Evolutionary conservation across 208 protist species (phyloP).

Genomic region (Leptomonas seymouri): DNA sequence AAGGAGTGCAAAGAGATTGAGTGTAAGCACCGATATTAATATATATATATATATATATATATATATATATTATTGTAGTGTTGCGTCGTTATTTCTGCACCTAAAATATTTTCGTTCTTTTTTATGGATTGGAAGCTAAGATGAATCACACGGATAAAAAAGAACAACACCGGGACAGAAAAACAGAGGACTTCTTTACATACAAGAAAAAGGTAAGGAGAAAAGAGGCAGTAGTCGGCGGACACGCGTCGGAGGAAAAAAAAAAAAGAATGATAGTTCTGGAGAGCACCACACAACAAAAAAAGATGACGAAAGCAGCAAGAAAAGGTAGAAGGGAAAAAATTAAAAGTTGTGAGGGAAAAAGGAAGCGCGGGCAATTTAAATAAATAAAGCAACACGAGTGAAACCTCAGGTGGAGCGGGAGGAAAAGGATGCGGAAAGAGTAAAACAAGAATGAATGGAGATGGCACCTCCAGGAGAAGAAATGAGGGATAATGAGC

Average conservation of each 20-base stretch:
- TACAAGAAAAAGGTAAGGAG: too few species aligned
- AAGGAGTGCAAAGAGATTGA: too few species aligned
- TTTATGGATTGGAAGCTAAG: not conserved
- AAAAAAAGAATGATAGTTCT: too few species aligned
- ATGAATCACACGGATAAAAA: conserved; percentile 7
- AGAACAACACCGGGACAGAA: too few species aligned
- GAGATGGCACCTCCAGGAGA: conserved; percentile 4
- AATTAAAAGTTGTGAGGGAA: not conserved
- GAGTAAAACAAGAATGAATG: conserved; percentile 17
- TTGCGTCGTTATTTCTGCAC: not conserved
- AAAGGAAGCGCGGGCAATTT: not conserved
- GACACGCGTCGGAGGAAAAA: too few species aligned
- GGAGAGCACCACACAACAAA: too few species aligned
- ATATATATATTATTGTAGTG: not conserved
- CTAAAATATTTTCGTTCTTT: not conserved
- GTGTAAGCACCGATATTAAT: too few species aligned
- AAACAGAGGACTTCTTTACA: too few species aligned
- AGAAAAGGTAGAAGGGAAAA: not conserved
- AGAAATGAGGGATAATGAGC: conserved; percentile 5
- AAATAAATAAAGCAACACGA: not conserved
- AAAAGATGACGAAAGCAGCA: not conserved
- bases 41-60: not conserved
- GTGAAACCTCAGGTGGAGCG: too few species aligned
- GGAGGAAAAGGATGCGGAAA: not conserved
- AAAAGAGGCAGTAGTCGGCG: too few species aligned